Percentiles rank a stretch among this genome's conserved stretches.
Conservation (phyloP, 177 flowering plant genomes). For the Tripterygium wilfordii region DNA sequence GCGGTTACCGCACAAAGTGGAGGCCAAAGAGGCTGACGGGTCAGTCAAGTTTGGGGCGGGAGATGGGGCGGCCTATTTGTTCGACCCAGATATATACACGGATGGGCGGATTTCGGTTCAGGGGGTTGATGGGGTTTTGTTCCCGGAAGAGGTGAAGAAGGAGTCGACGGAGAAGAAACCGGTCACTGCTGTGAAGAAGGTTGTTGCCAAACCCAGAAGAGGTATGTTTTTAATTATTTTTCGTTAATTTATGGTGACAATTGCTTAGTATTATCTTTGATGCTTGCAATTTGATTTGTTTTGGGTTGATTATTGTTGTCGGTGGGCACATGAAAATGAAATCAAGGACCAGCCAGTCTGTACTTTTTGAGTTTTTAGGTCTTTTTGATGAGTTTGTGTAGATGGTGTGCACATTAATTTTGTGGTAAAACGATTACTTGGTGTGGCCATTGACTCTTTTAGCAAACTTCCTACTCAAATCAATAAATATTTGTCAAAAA, state of each 20-base stretch:
- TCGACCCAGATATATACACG: constrained; percentile 33
- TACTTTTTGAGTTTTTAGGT: too few relatives aligned
- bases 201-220: constrained; percentile 26
- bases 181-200: constrained; percentile 14
- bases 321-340: too few relatives aligned
- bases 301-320: neutral
- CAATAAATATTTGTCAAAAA: too few relatives aligned
- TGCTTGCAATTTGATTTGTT: neutral
- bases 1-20: constrained; percentile 62
- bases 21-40: constrained; percentile 88
- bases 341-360: too few relatives aligned
- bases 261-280: too few relatives aligned
- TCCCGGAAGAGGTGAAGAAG: constrained; percentile 22
- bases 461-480: too few relatives aligned
- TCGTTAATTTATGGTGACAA: too few relatives aligned
- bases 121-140: constrained; percentile 32
- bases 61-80: constrained; percentile 37
- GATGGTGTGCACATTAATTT: too few relatives aligned
- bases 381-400: too few relatives aligned
- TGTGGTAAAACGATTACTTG: too few relatives aligned
- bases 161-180: constrained; percentile 11
- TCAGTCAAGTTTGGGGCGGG: constrained; percentile 75
- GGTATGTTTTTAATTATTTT: constrained; percentile 8
- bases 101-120: constrained; percentile 40
- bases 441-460: too few relatives aligned